Conservation (phyloP, 768 basidiomycete genomes). For the Chlorophyllum brunneum region DNA sequence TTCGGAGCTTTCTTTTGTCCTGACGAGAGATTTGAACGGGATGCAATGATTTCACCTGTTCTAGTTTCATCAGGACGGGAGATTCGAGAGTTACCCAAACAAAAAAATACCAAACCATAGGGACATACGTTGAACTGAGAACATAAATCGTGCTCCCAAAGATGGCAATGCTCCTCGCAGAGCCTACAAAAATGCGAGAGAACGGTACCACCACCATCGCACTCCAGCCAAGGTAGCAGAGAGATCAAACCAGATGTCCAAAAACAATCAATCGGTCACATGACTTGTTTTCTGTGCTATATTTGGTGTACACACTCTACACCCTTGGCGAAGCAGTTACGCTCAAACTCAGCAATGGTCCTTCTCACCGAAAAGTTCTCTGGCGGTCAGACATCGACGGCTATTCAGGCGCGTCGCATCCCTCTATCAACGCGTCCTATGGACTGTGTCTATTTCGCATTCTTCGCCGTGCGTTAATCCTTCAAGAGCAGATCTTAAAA, state of each 20-base stretch:
- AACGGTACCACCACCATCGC: constrained; percentile 30
- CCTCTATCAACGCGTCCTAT: constrained; percentile 55
- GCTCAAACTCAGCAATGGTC: constrained; percentile 14
- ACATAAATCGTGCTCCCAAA: constrained; percentile 65
- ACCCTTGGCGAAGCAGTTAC: background rate
- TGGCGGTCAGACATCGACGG: constrained; percentile 1
- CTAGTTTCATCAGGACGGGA: constrained; percentile 32
- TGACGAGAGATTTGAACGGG: constrained; percentile 33
- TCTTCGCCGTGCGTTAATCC: constrained; percentile 52
- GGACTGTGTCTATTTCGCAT: constrained; percentile 66
- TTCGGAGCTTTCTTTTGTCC: constrained; percentile 26
- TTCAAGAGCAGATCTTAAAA: background rate
- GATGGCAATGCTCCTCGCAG: constrained; percentile 35
- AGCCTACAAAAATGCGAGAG: constrained; percentile 39
- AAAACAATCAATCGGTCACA: too few relatives aligned
- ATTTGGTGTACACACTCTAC: too few relatives aligned
- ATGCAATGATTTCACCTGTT: constrained; percentile 46
- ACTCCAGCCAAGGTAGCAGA: background rate
- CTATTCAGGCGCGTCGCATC: constrained; percentile 7
- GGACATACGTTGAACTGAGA: constrained; percentile 48
- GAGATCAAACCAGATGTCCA: background rate
- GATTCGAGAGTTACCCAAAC: constrained; percentile 11
- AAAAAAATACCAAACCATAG: constrained; percentile 3
- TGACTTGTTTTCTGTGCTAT: background rate
- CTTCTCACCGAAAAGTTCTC: constrained; percentile 20